These are phyloP conservation scores for Candida tammaniensis DNA, from an alignment of 805 yeast species.

Conservation along the genomic window DNA sequence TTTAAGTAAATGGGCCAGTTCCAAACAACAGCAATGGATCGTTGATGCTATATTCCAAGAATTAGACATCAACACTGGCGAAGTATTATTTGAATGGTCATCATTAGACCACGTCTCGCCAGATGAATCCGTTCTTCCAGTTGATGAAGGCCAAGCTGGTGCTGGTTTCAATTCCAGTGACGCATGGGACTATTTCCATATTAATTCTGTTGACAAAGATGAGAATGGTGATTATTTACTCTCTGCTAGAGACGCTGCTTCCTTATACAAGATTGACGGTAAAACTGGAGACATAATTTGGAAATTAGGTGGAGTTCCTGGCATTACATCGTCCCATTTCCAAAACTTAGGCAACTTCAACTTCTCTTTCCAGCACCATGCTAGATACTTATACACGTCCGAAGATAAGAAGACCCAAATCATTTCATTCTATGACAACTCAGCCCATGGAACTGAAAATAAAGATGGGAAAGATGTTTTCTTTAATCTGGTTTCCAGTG, in stretches of 20 bases:
- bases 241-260: constrained; percentile 34
- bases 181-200: constrained; percentile 42
- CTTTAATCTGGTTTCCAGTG: constrained; percentile 25
- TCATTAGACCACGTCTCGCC: constrained; percentile 33
- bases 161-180: constrained; percentile 28
- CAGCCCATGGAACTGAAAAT: constrained; percentile 35
- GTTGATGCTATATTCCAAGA: constrained; percentile 35
- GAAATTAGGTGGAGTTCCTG: constrained; percentile 30
- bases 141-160: constrained; percentile 31
- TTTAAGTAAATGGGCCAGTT: constrained; percentile 24
- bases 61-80: constrained; percentile 31
- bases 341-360: constrained; percentile 16
- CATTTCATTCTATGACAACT: constrained; percentile 35
- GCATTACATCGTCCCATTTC: constrained; percentile 16
- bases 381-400: constrained; percentile 21
- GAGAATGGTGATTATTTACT: constrained; percentile 29
- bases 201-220: constrained; percentile 38
- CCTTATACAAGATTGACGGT: constrained; percentile 34
- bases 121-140: constrained; percentile 25
- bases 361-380: constrained; percentile 39
- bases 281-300: constrained; percentile 32
- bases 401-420: constrained; percentile 22
- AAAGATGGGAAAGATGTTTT: constrained; percentile 22
- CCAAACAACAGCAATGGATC: constrained; percentile 29
- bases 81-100: constrained; percentile 33